Base-by-base conservation (phyloP, 139 green algal species). In the Monoraphidium neglectum region DNA sequence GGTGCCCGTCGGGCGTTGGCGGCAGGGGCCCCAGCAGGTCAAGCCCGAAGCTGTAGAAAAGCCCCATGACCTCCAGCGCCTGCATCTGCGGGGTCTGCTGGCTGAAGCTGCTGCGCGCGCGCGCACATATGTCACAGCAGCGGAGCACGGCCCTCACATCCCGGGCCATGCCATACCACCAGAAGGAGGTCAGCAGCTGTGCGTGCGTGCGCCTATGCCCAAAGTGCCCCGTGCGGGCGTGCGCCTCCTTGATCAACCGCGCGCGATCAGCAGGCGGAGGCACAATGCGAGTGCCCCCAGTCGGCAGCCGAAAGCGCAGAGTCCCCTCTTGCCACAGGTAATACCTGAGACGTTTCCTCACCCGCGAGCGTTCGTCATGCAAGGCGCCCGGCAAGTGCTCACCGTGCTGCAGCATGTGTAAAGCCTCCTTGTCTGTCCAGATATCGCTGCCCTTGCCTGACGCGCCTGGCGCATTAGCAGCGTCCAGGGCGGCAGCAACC, bases 31-130 rank as follows among this genome's bases (percentile, higher is more conserved):
- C 51, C 5, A 21, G 43, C 0, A 80, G 15, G 60, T 84, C 78
- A 2, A 84, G 40, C 8, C 38, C 13, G 67, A 59, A 84, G 46
- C 73, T 67, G 49, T 78, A 84, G 61, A 70, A 64, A 4, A 76
- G 47, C 1, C 46, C 71, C n/a, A 24, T 70, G 33, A 79, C 61
- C 6, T 54, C 64, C 71, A 83, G 37, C 15, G 78, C 38, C 21
- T 80, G 35, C 12, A 80, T 12, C 1, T 71, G 16, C 0, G 54
- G 1, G 1, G 28, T 21, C 8, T 33, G 30, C 0, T 26, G 35
- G 16, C 13, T 36, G n/a, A 73, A 68, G 0, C 10, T 24, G 1
- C 53, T 4, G n/a, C 70, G 59, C 13, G 18, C 43, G 6, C 46
- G 54, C 10, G 28, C 37, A 51, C 71, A 80, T 0, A 43, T 1